These are phyloP conservation scores for Xylaria sp. DNA, from an alignment of 2,329 filamentous ascomycete species.

Conservation along the genomic window DNA sequence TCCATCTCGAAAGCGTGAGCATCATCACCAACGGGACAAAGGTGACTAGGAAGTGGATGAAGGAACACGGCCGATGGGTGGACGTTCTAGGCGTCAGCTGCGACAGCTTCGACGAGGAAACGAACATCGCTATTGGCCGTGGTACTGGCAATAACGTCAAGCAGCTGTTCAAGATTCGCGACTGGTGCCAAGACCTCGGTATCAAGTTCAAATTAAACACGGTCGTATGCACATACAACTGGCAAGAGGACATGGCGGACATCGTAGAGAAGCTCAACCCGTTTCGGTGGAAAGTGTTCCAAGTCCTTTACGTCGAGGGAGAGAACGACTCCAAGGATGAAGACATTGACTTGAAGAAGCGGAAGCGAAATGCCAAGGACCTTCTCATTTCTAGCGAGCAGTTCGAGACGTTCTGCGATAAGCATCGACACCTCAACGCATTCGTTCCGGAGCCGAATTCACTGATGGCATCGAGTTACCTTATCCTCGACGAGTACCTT, in stretches of 20 bases:
- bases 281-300: slow-evolving; percentile 67
- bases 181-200: slow-evolving; percentile 58
- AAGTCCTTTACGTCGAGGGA: slow-evolving; percentile 62
- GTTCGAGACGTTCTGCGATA: slow-evolving; percentile 58
- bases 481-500: slow-evolving; percentile 64
- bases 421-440: slow-evolving; percentile 54
- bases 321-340: slow-evolving; percentile 61
- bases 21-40: slow-evolving; percentile 66
- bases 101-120: slow-evolving; percentile 63
- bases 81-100: slow-evolving; percentile 67
- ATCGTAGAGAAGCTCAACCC: slow-evolving; percentile 55
- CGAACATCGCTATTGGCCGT: slow-evolving; percentile 63
- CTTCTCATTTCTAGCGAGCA: slow-evolving; percentile 61
- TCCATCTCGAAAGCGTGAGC: slow-evolving; percentile 62
- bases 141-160: slow-evolving; percentile 60
- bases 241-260: slow-evolving; percentile 60
- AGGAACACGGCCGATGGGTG: slow-evolving; percentile 55
- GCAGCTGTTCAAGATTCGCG: slow-evolving; percentile 56
- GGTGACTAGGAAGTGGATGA: slow-evolving; percentile 57
- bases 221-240: slow-evolving; percentile 62
- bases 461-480: slow-evolving; percentile 62
- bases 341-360: slow-evolving; percentile 37
- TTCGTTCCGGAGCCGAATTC: slow-evolving; percentile 63
- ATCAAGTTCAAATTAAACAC: slow-evolving; percentile 70
- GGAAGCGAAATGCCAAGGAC: slow-evolving; percentile 54